Base-by-base conservation (phyloP, 352 stramenopile genomes). In the Phytophthora tubulina region DNA sequence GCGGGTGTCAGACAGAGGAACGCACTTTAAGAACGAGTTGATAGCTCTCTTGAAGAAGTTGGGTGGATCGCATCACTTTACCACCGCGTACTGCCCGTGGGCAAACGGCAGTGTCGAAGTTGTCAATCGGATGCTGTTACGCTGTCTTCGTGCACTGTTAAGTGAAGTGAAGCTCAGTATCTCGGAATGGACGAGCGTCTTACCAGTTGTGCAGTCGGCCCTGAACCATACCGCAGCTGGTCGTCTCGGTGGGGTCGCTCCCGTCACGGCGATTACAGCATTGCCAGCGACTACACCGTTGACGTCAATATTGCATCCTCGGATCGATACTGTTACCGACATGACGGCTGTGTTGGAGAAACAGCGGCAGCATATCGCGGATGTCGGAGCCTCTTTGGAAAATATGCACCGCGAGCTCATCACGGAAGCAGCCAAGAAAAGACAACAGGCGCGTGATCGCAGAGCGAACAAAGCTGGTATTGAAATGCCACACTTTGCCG, bases 101-200 rank as follows among this genome's bases (percentile, higher is more conserved):
- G 67, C 67, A 0, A 85, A 85, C 45, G 75, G 56, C 0, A 77
- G 60, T 53, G 61, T 82, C 1, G 72, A 83, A 58, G 73, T 78
- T 0, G 63, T 80, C 0, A 83, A 82, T 21, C 50, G 72, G 4
- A n/a, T 72, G 21, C 15, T 80, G 3, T 57, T 80, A 3, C 30
- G 42, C 13, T 46, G 27, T n/a, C 4, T 67, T 11, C 15, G 31
- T 4, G 31, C 60, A 2, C 0, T 67, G 1, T 3, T 60, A 1
- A 59, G 60, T 17, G 60, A 67, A 30, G 6, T 45, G 6, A 42
- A 38, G 7, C 5, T 58, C 2, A 0, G 11, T 2, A 15, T 33
- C 2, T 32, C 11, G 2, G 27, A 58, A 2, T 67, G 59, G 46
- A 2, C 21, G 7, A 7, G 0, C 8, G 14, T 58, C 1, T 30